Conservation (phyloP, 345 rosid genomes). For the Brassica incana region DNA sequence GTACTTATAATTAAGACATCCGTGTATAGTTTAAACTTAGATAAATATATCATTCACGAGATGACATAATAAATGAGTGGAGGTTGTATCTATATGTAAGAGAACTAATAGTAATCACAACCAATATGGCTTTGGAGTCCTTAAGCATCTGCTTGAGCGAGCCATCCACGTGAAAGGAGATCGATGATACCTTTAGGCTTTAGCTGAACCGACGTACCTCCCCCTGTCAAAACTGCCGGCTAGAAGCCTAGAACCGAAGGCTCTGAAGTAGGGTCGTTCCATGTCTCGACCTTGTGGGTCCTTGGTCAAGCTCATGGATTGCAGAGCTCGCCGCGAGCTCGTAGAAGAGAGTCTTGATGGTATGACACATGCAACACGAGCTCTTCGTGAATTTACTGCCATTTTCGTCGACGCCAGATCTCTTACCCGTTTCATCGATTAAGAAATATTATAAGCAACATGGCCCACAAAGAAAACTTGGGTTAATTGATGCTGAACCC, state of each 20-base stretch:
- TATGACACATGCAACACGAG: conserved; percentile 87
- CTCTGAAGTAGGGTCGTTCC: conserved; percentile 55
- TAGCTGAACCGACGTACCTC: conserved; percentile 70
- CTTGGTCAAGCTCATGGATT: conserved; percentile 75
- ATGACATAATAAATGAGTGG: neutral
- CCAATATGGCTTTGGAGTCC: neutral
- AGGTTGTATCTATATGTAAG: neutral
- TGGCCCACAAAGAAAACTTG: neutral
- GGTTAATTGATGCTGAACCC: neutral
- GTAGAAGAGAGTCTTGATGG: conserved; percentile 81
- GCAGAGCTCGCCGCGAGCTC: conserved; percentile 88
- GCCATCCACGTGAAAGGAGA: conserved; percentile 75
- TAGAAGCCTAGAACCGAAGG: conserved; percentile 69
- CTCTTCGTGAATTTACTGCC: conserved; percentile 88
- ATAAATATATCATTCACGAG: neutral
- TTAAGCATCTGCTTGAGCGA: conserved; percentile 46
- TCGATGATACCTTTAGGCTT: conserved; percentile 72
- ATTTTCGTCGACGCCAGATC: conserved; percentile 77
- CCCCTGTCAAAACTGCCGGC: conserved; percentile 93
- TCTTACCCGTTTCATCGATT: conserved; percentile 61
- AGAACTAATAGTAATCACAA: neutral
- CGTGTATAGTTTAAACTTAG: neutral
- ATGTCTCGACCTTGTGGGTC: conserved; percentile 69
- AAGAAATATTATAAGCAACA: neutral
- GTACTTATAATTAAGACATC: neutral